Conservation (phyloP, 2,329 filamentous ascomycete genomes). For the Pyricularia grisea region DNA sequence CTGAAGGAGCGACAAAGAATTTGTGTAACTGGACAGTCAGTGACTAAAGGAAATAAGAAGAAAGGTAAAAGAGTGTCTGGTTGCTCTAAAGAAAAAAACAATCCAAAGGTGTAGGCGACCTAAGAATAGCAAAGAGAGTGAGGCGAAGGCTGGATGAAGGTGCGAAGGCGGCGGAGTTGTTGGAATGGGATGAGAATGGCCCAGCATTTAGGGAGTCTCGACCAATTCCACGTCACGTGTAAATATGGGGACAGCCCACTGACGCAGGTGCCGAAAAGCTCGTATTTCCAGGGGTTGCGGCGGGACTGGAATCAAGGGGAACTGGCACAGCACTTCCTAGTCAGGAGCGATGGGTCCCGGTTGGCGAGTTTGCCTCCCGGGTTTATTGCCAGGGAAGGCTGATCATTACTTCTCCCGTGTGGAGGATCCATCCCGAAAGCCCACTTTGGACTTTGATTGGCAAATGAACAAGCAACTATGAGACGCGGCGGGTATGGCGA, state of each 20-base stretch:
- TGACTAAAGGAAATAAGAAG: neutral
- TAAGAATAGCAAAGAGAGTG: slow-evolving; percentile 1
- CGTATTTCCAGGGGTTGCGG: neutral
- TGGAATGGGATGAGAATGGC: neutral
- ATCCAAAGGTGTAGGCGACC: neutral
- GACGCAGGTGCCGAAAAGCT: neutral
- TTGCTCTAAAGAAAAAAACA: neutral
- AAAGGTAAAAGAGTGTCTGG: neutral
- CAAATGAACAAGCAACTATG: neutral
- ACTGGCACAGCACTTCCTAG: neutral
- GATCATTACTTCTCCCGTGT: neutral
- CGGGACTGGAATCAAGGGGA: neutral
- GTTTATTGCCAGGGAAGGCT: neutral
- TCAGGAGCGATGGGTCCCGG: neutral
- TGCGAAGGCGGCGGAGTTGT: neutral
- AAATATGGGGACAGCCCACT: neutral
- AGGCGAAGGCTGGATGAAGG: neutral
- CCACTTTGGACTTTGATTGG: neutral
- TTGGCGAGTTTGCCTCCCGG: neutral
- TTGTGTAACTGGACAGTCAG: neutral
- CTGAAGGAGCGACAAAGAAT: neutral
- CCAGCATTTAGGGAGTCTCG: neutral
- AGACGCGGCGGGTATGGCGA: neutral
- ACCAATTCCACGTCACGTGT: neutral
- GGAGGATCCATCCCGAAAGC: neutral